phyloP scores from a whole-genome alignment of 176 grass and related monocot genomes.

The Typha latifolia region DNA sequence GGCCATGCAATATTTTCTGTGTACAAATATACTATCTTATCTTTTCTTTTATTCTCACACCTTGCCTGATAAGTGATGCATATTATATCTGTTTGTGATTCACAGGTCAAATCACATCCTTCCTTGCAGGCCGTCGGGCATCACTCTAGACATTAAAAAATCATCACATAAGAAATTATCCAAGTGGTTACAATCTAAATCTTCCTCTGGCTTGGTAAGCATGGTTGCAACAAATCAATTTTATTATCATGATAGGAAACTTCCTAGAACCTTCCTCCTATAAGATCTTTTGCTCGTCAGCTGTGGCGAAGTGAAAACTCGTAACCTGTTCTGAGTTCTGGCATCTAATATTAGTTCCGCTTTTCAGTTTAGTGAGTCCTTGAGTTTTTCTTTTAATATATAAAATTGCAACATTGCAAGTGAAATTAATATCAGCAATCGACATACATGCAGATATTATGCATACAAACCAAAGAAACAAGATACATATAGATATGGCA shows the following conservation, averaged over 20 bases:
- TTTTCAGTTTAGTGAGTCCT: too few species aligned
- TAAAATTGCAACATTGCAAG: too few species aligned
- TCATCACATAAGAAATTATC: slow-evolving; percentile 91
- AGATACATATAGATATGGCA: too few species aligned
- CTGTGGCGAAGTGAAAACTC: too few species aligned
- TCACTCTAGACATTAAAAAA: slow-evolving; percentile 86
- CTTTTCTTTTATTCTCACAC: background rate
- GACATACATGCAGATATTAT: too few species aligned
- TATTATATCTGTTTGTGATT: background rate
- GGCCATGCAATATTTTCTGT: too few species aligned
- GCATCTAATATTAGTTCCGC: too few species aligned
- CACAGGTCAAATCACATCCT: slow-evolving; percentile 87
- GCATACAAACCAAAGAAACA: too few species aligned
- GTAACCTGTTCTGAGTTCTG: too few species aligned
- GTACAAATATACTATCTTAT: background rate
- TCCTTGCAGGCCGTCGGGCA: slow-evolving; percentile 72
- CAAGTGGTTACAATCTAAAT: slow-evolving; percentile 93
- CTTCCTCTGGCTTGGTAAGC: slow-evolving; percentile 70
- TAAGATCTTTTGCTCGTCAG: too few species aligned
- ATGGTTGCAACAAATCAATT: background rate
- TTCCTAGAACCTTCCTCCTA: background rate
- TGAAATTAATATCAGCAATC: too few species aligned
- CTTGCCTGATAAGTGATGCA: background rate
- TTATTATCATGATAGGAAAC: background rate
- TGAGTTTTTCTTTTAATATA: too few species aligned